A percentile compares a stretch with the other conserved stretches of the same genome.
These are phyloP conservation scores for Eucalyptus pauciflora DNA, from an alignment of 345 rosid species.

Conservation along the genomic window DNA sequence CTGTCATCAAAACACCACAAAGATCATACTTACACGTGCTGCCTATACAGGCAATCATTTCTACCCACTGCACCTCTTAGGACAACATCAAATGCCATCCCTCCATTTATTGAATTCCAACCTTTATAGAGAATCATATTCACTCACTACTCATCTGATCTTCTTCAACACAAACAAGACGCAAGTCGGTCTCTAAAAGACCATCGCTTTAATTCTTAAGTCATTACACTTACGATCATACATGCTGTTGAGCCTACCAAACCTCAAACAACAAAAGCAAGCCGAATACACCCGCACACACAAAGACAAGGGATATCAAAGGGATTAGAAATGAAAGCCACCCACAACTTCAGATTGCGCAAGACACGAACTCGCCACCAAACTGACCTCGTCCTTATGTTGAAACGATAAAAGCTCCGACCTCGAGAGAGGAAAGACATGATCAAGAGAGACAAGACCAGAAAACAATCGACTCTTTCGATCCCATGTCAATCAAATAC, in stretches of 20 bases:
- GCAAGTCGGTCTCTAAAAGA: neutral
- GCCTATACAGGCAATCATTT: neutral
- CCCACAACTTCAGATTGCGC: neutral
- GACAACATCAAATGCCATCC: neutral
- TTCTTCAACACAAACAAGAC: neutral
- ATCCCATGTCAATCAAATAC: neutral
- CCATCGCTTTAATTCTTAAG: neutral
- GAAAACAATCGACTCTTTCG: neutral
- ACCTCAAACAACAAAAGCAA: neutral
- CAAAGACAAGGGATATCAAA: neutral
- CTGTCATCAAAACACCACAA: constrained; percentile 24
- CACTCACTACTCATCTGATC: neutral
- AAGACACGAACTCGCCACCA: neutral
- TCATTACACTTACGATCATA: neutral
- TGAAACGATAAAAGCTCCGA: neutral
- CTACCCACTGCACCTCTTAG: neutral
- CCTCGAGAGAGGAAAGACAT: neutral
- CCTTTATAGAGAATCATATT: neutral
- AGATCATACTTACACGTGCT: neutral
- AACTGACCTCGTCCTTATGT: neutral
- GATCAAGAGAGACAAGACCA: neutral
- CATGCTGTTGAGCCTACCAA: neutral
- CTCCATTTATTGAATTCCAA: neutral
- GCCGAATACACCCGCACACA: neutral
- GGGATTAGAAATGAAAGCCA: neutral